Evolutionary conservation across 2,329 filamentous ascomycete genomes (phyloP), one percentile per base, ranked within the genome.

Genomic region (Leptographium galeiforme): DNA sequence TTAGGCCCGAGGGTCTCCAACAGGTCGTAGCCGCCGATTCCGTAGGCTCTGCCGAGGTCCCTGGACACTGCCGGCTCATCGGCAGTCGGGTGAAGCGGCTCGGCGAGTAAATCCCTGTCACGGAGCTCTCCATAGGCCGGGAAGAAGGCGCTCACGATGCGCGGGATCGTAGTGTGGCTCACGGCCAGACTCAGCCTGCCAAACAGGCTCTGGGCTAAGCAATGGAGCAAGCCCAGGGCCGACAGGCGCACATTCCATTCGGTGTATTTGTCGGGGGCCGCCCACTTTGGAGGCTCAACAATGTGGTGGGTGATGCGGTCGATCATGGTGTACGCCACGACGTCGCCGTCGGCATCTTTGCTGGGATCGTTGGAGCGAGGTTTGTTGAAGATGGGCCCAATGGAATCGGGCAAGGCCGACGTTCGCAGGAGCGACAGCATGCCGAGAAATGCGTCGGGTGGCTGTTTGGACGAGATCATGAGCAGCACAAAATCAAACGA

Each of bases 151-250:
- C 46, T 50, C 32, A 94, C 82, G 0, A 95, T 70, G 4, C 87
- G 79, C 1, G 87, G 88, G 16, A 95, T 79, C 13, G 82, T 81
- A 43, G 77, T 78, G 4, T 77, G 76, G 64, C 93, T 85, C 6
- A 71, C 69, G 0, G 84, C 85, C 10, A 96, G 74, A 47, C 85
- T 78, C 30, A 72, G 64, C 1, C 78, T 76, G 10, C 84, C 84
- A 61, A 85, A 79, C 0, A 75, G 68, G n/a, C 78, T 78, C 7
- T 73, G 69, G 1, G 79, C 77, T 63, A 89, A 83, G 2, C 76
- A 71, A n/a, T 75, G 70, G 14, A 84, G 67, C 2, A 80, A 74
- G 47, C 72, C 71, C 43, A 84, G 61, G 11, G 75, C 64, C 58
- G 75, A 63, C 66, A 73, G 60, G 55, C 71, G 68, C 57, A 76